Percentiles rank a stretch among this genome's conserved stretches.
These are phyloP conservation scores for Pyricularia sp. DNA, from an alignment of 2,329 filamentous ascomycete species.

Conservation along the genomic window DNA sequence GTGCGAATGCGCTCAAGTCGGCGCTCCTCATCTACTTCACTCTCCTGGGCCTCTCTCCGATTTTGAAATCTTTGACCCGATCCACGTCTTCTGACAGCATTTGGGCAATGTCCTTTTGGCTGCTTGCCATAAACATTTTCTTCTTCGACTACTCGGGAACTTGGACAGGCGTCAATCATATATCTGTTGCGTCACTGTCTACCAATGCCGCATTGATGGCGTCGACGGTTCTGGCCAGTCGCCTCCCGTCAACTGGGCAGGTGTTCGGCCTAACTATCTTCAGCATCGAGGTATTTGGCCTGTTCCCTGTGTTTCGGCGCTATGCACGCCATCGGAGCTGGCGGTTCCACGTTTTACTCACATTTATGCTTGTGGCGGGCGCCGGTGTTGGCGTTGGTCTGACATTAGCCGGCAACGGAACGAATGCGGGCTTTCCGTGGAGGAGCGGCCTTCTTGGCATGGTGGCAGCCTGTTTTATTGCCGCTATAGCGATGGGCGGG, in stretches of 20 bases:
- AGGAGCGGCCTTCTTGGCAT: slow-evolving; percentile 59
- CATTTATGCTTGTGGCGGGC: slow-evolving; percentile 64
- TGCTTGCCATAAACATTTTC: slow-evolving; percentile 91
- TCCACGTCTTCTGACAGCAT: slow-evolving; percentile 93
- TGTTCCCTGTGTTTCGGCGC: slow-evolving; percentile 95
- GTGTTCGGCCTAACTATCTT: slow-evolving; percentile 94
- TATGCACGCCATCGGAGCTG: slow-evolving; percentile 77
- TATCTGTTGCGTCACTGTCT: slow-evolving; percentile 62
- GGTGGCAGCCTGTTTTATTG: slow-evolving; percentile 64
- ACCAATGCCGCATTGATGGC: slow-evolving; percentile 97
- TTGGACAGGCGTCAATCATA: slow-evolving; percentile 44
- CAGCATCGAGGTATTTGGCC: slow-evolving; percentile 91
- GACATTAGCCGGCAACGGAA: slow-evolving; percentile 36
- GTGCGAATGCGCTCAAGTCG: slow-evolving; percentile 78
- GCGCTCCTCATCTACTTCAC: slow-evolving; percentile 89
- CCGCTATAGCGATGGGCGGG: slow-evolving; percentile 74
- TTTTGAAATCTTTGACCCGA: slow-evolving; percentile 89
- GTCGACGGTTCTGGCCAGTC: slow-evolving; percentile 83
- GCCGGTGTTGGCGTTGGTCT: slow-evolving; percentile 71
- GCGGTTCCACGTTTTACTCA: slow-evolving; percentile 70
- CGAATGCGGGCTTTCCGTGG: slow-evolving; percentile 31
- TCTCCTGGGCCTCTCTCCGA: slow-evolving; percentile 83
- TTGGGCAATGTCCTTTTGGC: slow-evolving; percentile 92
- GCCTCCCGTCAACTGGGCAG: slow-evolving; percentile 80
- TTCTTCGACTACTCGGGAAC: slow-evolving; percentile 92